A percentile compares a stretch with the other conserved stretches of the same genome.
Evolutionary conservation across 768 basidiomycete genomes (phyloP).

Genomic region (Cubamyces sp.): DNA sequence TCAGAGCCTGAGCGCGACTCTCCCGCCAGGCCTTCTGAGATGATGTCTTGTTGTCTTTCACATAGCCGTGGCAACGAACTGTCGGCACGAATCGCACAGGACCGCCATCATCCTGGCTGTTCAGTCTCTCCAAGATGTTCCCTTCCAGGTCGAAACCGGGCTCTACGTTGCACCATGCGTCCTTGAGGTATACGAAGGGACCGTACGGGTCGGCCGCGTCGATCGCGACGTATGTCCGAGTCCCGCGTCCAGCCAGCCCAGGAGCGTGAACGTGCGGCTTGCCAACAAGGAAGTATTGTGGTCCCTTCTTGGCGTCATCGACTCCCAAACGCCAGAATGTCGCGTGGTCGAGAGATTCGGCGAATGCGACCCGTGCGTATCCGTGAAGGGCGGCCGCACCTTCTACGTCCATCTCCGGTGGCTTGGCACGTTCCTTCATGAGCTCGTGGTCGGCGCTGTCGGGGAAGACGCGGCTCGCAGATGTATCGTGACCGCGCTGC

Average conservation of each 20-base stretch:
- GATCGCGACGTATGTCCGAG: constrained; percentile 13
- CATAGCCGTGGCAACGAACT: too few relatives aligned
- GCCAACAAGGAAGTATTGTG: constrained; percentile 1
- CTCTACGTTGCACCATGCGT: neutral
- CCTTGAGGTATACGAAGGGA: constrained; percentile 1
- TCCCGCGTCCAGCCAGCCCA: neutral
- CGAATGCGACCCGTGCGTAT: neutral
- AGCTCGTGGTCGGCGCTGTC: neutral
- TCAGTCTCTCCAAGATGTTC: neutral
- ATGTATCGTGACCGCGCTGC: constrained; percentile 1
- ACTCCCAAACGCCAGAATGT: constrained; percentile 3
- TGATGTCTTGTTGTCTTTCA: too few relatives aligned
- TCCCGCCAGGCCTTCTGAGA: too few relatives aligned
- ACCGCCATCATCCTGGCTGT: too few relatives aligned
- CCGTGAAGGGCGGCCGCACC: neutral
- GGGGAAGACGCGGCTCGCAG: neutral
- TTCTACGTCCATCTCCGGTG: too few relatives aligned
- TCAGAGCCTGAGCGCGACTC: neutral
- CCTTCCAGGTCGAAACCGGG: neutral
- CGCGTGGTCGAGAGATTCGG: neutral
- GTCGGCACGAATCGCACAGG: too few relatives aligned
- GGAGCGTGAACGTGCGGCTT: neutral
- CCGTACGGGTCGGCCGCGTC: neutral
- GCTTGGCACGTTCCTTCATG: neutral
- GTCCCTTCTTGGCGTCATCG: neutral